A percentile compares a stretch with the other conserved stretches of the same genome.
phyloP scores from a whole-genome alignment of 2,329 filamentous ascomycete species.

The Colletotrichum zoysiae region DNA sequence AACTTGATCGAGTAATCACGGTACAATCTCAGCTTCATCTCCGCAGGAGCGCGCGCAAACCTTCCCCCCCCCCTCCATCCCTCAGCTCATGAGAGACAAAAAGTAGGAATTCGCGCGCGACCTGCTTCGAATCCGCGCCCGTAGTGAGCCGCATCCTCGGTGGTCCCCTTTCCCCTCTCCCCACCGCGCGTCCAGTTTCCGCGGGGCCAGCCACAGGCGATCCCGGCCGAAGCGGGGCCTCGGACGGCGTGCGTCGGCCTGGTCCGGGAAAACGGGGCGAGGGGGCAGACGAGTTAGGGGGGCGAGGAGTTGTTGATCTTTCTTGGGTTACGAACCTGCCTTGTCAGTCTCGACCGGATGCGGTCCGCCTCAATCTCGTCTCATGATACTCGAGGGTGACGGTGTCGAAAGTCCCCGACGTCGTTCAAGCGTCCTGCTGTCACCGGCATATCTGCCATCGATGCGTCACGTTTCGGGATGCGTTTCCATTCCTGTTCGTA shows the following conservation, averaged over 20 bases:
- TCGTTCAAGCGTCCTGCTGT: conserved; percentile 13
- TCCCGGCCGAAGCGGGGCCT: neutral
- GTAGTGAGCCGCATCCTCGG: conserved; percentile 80
- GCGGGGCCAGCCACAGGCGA: neutral
- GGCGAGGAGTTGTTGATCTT: conserved; percentile 50
- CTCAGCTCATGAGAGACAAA: conserved; percentile 41
- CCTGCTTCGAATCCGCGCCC: conserved; percentile 77
- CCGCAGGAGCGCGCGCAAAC: conserved; percentile 52
- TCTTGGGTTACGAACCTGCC: conserved; percentile 55
- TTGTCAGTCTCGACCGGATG: conserved; percentile 38
- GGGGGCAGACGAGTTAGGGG: neutral
- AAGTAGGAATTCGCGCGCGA: conserved; percentile 66
- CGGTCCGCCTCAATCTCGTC: conserved; percentile 41
- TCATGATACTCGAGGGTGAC: conserved; percentile 20
- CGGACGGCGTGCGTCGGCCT: neutral
- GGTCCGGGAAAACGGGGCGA: neutral
- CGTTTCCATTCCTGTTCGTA: neutral
- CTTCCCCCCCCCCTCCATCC: conserved; percentile 48
- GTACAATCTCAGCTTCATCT: conserved; percentile 92
- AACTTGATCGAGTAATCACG: conserved; percentile 98
- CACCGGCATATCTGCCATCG: neutral
- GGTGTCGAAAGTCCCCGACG: neutral
- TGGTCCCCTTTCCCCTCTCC: conserved; percentile 20
- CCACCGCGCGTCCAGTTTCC: neutral
- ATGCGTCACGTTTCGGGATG: conserved; percentile 51